A percentile compares a stretch with the other conserved stretches of the same genome.
phyloP scores from a whole-genome alignment of 495 filamentous ascomycete species.

The Penicillium soppii region DNA sequence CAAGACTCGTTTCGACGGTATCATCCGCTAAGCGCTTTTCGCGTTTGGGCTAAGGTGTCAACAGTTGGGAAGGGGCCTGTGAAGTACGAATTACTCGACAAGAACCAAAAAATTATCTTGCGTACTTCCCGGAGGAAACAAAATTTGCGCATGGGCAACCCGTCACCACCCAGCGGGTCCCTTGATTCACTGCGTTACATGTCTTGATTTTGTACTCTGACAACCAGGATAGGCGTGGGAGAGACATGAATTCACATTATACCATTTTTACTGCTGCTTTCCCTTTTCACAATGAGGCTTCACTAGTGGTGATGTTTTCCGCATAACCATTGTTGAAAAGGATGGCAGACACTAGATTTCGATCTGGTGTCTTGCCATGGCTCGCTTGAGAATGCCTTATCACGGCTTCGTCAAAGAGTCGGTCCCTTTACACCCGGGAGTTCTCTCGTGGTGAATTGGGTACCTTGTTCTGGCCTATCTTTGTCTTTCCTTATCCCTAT shows the following conservation, averaged over 20 bases:
- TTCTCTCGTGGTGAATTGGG: slow-evolving; percentile 5
- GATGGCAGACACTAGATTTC: slow-evolving; percentile 19
- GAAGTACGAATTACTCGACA: slow-evolving; percentile 43
- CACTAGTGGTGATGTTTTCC: slow-evolving; percentile 48
- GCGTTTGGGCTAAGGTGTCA: slow-evolving; percentile 20
- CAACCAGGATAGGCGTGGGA: slow-evolving; percentile 48
- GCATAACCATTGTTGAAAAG: slow-evolving; percentile 53
- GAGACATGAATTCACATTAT: slow-evolving; percentile 43
- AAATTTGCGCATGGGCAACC: slow-evolving; percentile 25
- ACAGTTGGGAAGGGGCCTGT: slow-evolving; percentile 25
- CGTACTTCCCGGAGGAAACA: slow-evolving; percentile 22
- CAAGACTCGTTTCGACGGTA: slow-evolving; percentile 99
- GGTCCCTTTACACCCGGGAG: slow-evolving; percentile 13
- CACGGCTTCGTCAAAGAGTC: slow-evolving; percentile 26
- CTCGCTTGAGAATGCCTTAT: slow-evolving; percentile 23
- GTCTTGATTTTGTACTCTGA: slow-evolving; percentile 39
- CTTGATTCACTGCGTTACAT: slow-evolving; percentile 31
- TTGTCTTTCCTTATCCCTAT: slow-evolving; percentile 20
- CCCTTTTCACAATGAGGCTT: slow-evolving; percentile 52
- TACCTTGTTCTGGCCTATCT: slow-evolving; percentile 26
- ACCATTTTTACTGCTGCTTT: slow-evolving; percentile 32
- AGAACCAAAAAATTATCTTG: slow-evolving; percentile 33
- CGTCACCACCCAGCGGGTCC: slow-evolving; percentile 19
- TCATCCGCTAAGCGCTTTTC: slow-evolving; percentile 71
- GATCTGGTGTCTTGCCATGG: slow-evolving; percentile 12